A percentile compares a stretch with the other conserved stretches of the same genome.
Evolutionary conservation across 2,329 filamentous ascomycete genomes (phyloP).

Genomic region (Sporothrix dimorphospora): DNA sequence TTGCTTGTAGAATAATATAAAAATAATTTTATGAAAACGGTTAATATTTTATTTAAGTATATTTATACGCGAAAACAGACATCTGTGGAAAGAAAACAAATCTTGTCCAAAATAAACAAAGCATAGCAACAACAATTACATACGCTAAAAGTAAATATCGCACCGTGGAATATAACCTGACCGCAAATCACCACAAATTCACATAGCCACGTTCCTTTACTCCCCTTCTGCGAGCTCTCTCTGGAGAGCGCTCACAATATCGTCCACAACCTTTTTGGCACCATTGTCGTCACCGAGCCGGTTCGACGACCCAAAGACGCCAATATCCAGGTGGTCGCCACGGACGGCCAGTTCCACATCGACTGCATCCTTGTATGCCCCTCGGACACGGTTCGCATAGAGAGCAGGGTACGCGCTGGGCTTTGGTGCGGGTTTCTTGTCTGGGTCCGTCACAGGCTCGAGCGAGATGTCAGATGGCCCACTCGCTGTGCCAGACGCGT

Average conservation of each 20-base stretch:
- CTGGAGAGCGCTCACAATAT: neutral
- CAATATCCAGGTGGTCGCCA: conserved; percentile 32
- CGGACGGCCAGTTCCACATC: conserved; percentile 35
- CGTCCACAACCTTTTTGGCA: conserved; percentile 4
- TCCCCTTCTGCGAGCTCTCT: neutral
- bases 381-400: conserved; percentile 36
- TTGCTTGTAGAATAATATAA: too few relatives aligned
- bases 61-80: too few relatives aligned
- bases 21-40: too few relatives aligned
- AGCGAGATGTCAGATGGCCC: neutral
- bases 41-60: too few relatives aligned
- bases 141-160: neutral
- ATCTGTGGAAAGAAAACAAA: too few relatives aligned
- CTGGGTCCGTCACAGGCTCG: neutral
- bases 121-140: neutral
- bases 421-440: neutral
- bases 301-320: conserved; percentile 33
- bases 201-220: too few relatives aligned
- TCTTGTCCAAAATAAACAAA: neutral
- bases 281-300: conserved; percentile 21
- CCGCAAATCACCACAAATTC: too few relatives aligned
- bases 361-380: conserved; percentile 39
- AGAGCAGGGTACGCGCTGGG: conserved; percentile 34
- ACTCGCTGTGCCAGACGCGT: too few relatives aligned
- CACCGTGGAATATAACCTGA: too few relatives aligned